Evolutionary conservation across 805 yeast genomes (phyloP).

Genomic region (Middelhovenomyces tepae): DNA sequence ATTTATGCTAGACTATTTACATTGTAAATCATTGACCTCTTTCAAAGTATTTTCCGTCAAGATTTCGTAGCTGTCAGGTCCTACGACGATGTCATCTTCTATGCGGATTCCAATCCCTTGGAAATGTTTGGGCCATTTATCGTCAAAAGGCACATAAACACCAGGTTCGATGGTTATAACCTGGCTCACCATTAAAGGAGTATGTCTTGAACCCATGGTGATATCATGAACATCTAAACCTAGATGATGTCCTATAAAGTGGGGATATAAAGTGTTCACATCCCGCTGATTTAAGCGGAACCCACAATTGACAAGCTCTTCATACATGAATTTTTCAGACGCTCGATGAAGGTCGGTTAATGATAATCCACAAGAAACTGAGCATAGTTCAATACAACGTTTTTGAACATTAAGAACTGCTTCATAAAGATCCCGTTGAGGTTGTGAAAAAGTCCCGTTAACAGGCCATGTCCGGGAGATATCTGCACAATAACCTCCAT

Average conservation of each 20-base stretch:
- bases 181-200: conserved; percentile 53
- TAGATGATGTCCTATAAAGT: conserved; percentile 89
- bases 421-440: conserved; percentile 81
- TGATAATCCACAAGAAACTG: conserved; percentile 41
- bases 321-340: conserved; percentile 50
- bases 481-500: conserved; percentile 93
- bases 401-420: conserved; percentile 81
- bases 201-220: conserved; percentile 37
- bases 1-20: no score
- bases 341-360: conserved; percentile 67
- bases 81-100: conserved; percentile 89
- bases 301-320: conserved; percentile 68
- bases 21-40: conserved; percentile 77
- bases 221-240: conserved; percentile 67
- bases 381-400: conserved; percentile 64
- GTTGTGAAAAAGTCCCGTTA: conserved; percentile 57
- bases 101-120: conserved; percentile 89
- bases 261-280: conserved; percentile 63
- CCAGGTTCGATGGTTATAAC: conserved; percentile 97
- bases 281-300: conserved; percentile 32
- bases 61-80: conserved; percentile 45
- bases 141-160: conserved; percentile 66
- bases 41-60: conserved; percentile 80
- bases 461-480: conserved; percentile 97
- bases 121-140: conserved; percentile 65